These are phyloP conservation scores for Globisporangium polare DNA, from an alignment of 352 stramenopile genomes.

Conservation along the genomic window DNA sequence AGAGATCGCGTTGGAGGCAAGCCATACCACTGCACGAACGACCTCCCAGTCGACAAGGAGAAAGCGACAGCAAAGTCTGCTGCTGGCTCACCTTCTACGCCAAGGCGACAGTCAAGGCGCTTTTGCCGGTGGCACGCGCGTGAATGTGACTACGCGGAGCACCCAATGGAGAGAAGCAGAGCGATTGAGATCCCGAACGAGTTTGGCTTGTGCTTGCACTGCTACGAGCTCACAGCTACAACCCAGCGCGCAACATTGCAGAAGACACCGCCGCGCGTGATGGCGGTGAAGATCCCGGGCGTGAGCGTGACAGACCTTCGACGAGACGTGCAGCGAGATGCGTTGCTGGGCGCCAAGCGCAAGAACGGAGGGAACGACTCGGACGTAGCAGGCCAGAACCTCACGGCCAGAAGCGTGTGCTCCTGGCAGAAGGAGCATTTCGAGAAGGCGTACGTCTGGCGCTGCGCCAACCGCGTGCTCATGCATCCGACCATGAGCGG, in stretches of 20 bases:
- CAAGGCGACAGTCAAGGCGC: neutral
- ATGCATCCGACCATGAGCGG: slow-evolving; percentile 50
- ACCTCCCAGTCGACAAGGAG: slow-evolving; percentile 14
- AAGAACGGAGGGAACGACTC: slow-evolving; percentile 8
- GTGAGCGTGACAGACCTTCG: slow-evolving; percentile 30
- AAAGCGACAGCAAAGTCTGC: slow-evolving; percentile 1
- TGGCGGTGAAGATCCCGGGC: slow-evolving; percentile 34
- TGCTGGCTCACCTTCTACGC: neutral
- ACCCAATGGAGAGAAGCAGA: slow-evolving; percentile 43
- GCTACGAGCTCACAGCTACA: slow-evolving; percentile 46
- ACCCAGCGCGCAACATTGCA: slow-evolving; percentile 39
- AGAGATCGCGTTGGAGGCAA: slow-evolving; percentile 46
- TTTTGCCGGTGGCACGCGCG: slow-evolving; percentile 54
- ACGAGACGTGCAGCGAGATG: slow-evolving; percentile 20
- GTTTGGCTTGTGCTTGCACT: slow-evolving; percentile 47
- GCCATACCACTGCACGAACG: slow-evolving; percentile 50
- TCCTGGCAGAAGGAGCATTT: slow-evolving; percentile 59
- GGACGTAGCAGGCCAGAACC: neutral
- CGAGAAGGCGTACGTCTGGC: slow-evolving; percentile 48
- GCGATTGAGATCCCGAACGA: slow-evolving; percentile 62
- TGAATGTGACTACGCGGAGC: slow-evolving; percentile 37
- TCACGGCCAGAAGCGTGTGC: slow-evolving; percentile 34
- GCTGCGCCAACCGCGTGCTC: slow-evolving; percentile 52
- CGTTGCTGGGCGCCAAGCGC: slow-evolving; percentile 13
- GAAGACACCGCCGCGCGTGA: slow-evolving; percentile 37